A percentile compares a stretch with the other conserved stretches of the same genome.
phyloP scores from a whole-genome alignment of 2,329 filamentous ascomycete species.

The Arthrobotrys musiformis region DNA sequence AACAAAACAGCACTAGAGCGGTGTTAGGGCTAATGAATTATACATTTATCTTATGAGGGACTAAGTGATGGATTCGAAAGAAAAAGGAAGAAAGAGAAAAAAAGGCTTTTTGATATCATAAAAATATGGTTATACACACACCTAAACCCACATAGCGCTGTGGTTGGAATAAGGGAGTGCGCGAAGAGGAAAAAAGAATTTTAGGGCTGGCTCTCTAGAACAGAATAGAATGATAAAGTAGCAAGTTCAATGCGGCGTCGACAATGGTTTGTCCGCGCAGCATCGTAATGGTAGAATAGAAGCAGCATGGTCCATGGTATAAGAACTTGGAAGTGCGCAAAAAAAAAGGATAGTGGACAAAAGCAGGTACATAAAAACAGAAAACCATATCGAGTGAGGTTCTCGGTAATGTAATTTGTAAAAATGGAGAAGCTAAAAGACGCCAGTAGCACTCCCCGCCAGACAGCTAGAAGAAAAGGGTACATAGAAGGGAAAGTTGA shows the following conservation, averaged over 20 bases:
- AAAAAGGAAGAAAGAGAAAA: too few relatives aligned
- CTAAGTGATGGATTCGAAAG: too few relatives aligned
- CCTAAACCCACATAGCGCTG: neutral
- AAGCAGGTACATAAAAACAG: neutral
- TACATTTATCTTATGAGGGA: too few relatives aligned
- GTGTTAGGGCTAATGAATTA: too few relatives aligned
- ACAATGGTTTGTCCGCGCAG: neutral
- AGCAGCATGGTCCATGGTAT: slow-evolving; percentile 2
- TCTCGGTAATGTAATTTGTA: neutral
- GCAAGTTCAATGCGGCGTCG: neutral
- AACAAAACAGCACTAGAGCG: too few relatives aligned
- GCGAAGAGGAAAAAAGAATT: slow-evolving; percentile 1
- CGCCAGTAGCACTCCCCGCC: slow-evolving; percentile 37
- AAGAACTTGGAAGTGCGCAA: neutral
- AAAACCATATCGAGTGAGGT: neutral
- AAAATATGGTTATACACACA: slow-evolving; percentile 41
- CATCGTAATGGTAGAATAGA: neutral
- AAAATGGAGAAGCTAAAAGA: slow-evolving; percentile 16
- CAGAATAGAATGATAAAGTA: slow-evolving; percentile 1
- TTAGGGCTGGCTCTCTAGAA: slow-evolving; percentile 13
- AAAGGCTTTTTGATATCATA: slow-evolving; percentile 28
- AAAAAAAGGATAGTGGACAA: neutral
- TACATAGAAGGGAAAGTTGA: neutral
- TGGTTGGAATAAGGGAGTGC: slow-evolving; percentile 10
- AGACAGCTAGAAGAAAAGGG: slow-evolving; percentile 10